These are phyloP conservation scores for Pichia californica DNA, from an alignment of 805 yeast genomes.

Conservation along the genomic window DNA sequence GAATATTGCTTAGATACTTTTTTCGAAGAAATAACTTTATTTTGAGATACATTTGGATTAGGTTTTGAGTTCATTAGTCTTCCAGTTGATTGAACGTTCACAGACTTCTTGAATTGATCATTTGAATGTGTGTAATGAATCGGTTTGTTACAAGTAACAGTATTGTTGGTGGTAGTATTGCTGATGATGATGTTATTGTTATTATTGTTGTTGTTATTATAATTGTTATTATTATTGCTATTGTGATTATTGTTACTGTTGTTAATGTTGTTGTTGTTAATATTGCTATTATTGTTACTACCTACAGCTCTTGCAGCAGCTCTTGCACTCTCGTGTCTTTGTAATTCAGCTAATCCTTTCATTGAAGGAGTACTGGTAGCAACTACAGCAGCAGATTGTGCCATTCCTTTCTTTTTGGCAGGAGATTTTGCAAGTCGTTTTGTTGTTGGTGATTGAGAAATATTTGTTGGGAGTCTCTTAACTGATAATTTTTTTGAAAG, in stretches of 20 bases:
- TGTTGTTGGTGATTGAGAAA: slow-evolving; percentile 1
- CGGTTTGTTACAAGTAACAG: neutral
- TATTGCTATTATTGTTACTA: neutral
- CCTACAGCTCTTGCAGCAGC: slow-evolving; percentile 12
- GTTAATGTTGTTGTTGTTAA: too few relatives aligned
- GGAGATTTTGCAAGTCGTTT: slow-evolving; percentile 6
- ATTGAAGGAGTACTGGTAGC: neutral
- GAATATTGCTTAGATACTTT: too few relatives aligned
- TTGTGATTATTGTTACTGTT: too few relatives aligned
- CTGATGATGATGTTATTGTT: too few relatives aligned
- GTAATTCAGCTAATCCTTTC: neutral
- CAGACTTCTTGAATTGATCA: too few relatives aligned
- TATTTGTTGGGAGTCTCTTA: slow-evolving; percentile 1
- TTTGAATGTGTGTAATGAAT: neutral
- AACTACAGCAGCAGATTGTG: slow-evolving; percentile 8
- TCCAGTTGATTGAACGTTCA: too few relatives aligned
- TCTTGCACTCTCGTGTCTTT: slow-evolving; percentile 4
- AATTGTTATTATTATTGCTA: too few relatives aligned
- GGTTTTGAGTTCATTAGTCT: neutral
- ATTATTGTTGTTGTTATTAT: too few relatives aligned
- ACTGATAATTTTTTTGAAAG: slow-evolving; percentile 2
- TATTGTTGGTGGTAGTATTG: too few relatives aligned
- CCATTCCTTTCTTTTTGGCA: neutral
- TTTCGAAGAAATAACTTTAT: too few relatives aligned
- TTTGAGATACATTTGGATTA: neutral